A percentile compares a stretch with the other conserved stretches of the same genome.
These are phyloP conservation scores for Aspergillus ochraceus DNA, from an alignment of 2,329 filamentous ascomycete genomes.

Conservation along the genomic window DNA sequence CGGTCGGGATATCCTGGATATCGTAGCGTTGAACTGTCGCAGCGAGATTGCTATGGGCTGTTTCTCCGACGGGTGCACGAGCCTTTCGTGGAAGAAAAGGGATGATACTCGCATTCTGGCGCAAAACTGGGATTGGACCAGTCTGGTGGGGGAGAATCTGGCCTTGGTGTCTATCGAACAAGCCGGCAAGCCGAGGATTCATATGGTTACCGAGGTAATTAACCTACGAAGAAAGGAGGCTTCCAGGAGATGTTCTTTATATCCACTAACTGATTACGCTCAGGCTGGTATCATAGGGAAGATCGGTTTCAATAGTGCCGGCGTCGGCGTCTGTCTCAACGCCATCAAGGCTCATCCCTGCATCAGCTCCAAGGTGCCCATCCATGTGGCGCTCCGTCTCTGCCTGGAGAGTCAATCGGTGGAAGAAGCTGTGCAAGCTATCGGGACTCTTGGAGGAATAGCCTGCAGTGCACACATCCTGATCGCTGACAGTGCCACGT, in stretches of 20 bases:
- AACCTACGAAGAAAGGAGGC: not conserved
- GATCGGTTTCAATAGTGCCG: conserved; percentile 61
- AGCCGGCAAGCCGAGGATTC: conserved; percentile 47
- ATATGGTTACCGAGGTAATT: conserved; percentile 54
- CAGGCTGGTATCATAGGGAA: conserved; percentile 62
- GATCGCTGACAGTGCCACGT: conserved; percentile 47
- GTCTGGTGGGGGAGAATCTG: conserved; percentile 52
- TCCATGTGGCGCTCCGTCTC: conserved; percentile 61
- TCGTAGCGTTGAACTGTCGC: conserved; percentile 60
- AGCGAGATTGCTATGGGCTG: conserved; percentile 61
- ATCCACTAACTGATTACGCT: not conserved
- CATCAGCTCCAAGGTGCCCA: conserved; percentile 53
- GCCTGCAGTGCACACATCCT: conserved; percentile 58
- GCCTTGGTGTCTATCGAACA: conserved; percentile 52
- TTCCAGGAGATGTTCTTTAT: not conserved
- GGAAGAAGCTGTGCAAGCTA: conserved; percentile 45
- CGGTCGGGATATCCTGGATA: conserved; percentile 48
- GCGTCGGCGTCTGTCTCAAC: conserved; percentile 62
- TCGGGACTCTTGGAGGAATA: conserved; percentile 52
- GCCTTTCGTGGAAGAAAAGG: conserved; percentile 51
- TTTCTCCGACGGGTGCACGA: conserved; percentile 60
- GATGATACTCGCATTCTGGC: conserved; percentile 42
- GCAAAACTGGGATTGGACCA: conserved; percentile 64
- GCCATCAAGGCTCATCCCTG: conserved; percentile 61
- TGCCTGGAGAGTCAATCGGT: conserved; percentile 55